Conservation (phyloP, 2,329 filamentous ascomycete species). For the Trichoderma sp. region DNA sequence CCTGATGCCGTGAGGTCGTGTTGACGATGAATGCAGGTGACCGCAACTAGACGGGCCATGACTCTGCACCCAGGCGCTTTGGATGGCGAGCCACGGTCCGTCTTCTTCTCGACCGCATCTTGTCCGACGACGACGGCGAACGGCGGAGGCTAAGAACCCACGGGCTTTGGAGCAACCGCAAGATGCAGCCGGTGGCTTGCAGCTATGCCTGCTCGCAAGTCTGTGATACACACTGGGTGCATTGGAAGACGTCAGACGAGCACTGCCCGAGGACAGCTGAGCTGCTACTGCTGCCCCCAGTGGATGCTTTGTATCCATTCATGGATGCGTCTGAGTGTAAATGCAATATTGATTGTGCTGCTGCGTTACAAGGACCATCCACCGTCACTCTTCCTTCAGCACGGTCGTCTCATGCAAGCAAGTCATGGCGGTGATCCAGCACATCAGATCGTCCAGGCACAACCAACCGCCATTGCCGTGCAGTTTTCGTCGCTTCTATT, state of each 20-base stretch:
- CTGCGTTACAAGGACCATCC: background rate
- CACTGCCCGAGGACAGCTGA: background rate
- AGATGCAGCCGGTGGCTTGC: conserved; percentile 6
- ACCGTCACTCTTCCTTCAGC: background rate
- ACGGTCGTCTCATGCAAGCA: conserved; percentile 3
- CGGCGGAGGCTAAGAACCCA: background rate
- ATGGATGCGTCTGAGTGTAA: background rate
- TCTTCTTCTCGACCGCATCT: background rate
- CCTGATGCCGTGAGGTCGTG: conserved; percentile 9
- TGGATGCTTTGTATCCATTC: background rate
- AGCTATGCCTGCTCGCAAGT: background rate
- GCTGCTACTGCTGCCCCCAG: background rate
- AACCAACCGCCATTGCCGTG: conserved; percentile 1
- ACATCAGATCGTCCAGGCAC: conserved; percentile 18
- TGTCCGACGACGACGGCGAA: conserved; percentile 5
- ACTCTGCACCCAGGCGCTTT: background rate
- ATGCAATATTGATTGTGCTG: background rate
- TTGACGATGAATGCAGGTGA: conserved; percentile 14
- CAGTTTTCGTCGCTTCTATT: background rate
- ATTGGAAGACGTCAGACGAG: background rate
- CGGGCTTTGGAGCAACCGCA: background rate
- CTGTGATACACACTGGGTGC: background rate
- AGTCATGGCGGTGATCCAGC: conserved; percentile 1
- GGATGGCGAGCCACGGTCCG: conserved; percentile 2
- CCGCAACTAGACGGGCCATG: conserved; percentile 14